Percentiles rank a stretch among this genome's conserved stretches.
These are phyloP conservation scores for Letharia columbiana DNA, from an alignment of 495 filamentous ascomycete genomes.

Conservation along the genomic window DNA sequence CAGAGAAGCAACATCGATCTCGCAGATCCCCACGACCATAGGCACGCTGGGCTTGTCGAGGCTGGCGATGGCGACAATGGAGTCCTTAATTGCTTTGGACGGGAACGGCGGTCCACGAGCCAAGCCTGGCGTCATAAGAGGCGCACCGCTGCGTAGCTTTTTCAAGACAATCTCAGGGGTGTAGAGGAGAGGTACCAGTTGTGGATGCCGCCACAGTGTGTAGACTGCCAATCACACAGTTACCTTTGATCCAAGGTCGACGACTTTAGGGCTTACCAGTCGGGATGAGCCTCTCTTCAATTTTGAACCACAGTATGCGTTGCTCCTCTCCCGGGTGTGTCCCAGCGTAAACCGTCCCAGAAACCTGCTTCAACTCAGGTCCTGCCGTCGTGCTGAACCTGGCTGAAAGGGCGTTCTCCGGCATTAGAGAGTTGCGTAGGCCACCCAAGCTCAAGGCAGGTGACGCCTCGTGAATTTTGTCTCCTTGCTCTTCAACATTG, in stretches of 20 bases:
- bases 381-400: slow-evolving; percentile 64
- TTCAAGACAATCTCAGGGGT: slow-evolving; percentile 54
- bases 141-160: slow-evolving; percentile 57
- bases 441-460: slow-evolving; percentile 39
- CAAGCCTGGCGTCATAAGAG: slow-evolving; percentile 68
- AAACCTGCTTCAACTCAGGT: slow-evolving; percentile 53
- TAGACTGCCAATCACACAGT: slow-evolving; percentile 34
- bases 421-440: slow-evolving; percentile 54
- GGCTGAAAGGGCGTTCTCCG: slow-evolving; percentile 55
- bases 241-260: background rate
- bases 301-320: slow-evolving; percentile 60
- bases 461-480: slow-evolving; percentile 34
- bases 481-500: slow-evolving; percentile 24
- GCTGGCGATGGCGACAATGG: slow-evolving; percentile 59
- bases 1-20: slow-evolving; percentile 54
- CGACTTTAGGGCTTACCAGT: slow-evolving; percentile 30
- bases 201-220: slow-evolving; percentile 36
- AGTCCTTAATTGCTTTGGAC: slow-evolving; percentile 48
- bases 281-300: slow-evolving; percentile 58
- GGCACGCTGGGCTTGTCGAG: slow-evolving; percentile 53
- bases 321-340: slow-evolving; percentile 47
- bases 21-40: slow-evolving; percentile 56
- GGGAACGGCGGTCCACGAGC: slow-evolving; percentile 64
- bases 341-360: slow-evolving; percentile 60
- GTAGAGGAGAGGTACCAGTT: slow-evolving; percentile 53